These are phyloP conservation scores for Pestalotiopsis sp. DNA, from an alignment of 2,329 filamentous ascomycete genomes.

Conservation along the genomic window DNA sequence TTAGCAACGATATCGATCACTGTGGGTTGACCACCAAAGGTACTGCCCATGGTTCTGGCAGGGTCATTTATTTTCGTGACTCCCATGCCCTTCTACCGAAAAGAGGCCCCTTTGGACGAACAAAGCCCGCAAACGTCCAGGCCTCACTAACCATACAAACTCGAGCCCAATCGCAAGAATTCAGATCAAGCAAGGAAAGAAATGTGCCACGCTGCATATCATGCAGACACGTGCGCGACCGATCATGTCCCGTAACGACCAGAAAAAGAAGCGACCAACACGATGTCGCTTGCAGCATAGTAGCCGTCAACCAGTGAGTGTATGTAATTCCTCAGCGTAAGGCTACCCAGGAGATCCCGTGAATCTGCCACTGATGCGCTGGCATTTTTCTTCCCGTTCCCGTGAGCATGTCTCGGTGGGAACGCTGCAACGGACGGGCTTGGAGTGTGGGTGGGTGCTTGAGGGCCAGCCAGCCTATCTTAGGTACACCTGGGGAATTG, in stretches of 20 bases:
- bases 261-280: slow-evolving; percentile 1
- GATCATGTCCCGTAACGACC: background rate
- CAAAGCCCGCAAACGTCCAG: slow-evolving; percentile 4
- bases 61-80: background rate
- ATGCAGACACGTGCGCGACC: slow-evolving; percentile 3
- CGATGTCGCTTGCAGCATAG: background rate
- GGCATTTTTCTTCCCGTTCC: slow-evolving; percentile 15
- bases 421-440: background rate
- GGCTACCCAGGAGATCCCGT: slow-evolving; percentile 5
- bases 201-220: background rate
- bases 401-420: slow-evolving; percentile 16
- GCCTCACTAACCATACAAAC: background rate
- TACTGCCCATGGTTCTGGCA: background rate
- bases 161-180: too few species aligned
- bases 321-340: background rate
- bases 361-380: slow-evolving; percentile 13
- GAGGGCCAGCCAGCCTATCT: background rate
- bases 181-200: background rate
- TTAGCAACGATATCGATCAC: background rate
- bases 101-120: background rate
- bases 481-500: slow-evolving; percentile 9
- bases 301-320: background rate
- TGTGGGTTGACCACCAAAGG: background rate
- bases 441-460: background rate
- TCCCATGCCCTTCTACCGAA: background rate